A percentile compares a stretch with the other conserved stretches of the same genome.
These are phyloP conservation scores for Yarrowia sp. DNA, from an alignment of 805 yeast species.

Conservation along the genomic window DNA sequence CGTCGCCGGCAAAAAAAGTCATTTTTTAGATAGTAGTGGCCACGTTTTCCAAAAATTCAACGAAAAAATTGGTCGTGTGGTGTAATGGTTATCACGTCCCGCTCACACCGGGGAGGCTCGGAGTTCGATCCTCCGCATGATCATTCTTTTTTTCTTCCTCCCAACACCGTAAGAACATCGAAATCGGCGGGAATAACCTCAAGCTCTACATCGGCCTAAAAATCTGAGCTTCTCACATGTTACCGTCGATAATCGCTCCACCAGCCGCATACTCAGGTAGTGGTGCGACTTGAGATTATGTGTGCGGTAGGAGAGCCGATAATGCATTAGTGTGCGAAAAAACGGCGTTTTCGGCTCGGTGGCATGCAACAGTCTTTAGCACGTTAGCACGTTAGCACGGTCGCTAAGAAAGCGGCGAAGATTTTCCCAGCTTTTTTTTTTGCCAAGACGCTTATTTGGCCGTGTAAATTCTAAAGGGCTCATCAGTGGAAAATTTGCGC, in stretches of 20 bases:
- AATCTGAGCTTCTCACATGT: background rate
- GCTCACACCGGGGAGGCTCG: conserved; percentile 38
- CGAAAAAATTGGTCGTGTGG: conserved; percentile 12
- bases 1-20: background rate
- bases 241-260: background rate
- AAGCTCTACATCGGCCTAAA: background rate
- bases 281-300: background rate
- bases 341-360: too few relatives aligned
- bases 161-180: too few relatives aligned
- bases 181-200: background rate
- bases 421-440: background rate
- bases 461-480: conserved; percentile 16
- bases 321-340: background rate
- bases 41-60: background rate
- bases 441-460: conserved; percentile 25
- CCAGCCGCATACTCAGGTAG: conserved; percentile 13
- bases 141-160: background rate
- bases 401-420: conserved; percentile 5
- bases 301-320: background rate
- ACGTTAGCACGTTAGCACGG: too few relatives aligned
- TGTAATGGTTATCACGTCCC: conserved; percentile 38
- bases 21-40: background rate
- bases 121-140: conserved; percentile 34
- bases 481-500: conserved; percentile 13
- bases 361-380: too few relatives aligned